These are phyloP conservation scores for Candida chauliodis DNA, from an alignment of 805 yeast genomes.

Conservation along the genomic window DNA sequence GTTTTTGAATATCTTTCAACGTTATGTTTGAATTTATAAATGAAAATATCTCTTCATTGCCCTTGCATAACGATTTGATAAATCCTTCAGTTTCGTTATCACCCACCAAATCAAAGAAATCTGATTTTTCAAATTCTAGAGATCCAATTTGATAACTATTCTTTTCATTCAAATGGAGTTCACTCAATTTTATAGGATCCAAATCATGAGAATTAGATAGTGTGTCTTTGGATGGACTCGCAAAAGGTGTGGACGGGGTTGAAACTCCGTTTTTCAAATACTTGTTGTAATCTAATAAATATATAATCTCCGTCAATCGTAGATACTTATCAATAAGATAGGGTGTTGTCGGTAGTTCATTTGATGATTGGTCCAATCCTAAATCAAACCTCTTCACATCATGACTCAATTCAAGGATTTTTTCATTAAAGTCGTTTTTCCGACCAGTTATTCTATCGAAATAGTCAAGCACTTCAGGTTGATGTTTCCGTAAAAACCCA, in stretches of 20 bases:
- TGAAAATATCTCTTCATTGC: constrained; percentile 31
- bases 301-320: constrained; percentile 55
- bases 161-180: constrained; percentile 17
- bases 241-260: background rate
- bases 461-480: constrained; percentile 60
- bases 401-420: constrained; percentile 52
- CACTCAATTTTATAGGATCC: constrained; percentile 4
- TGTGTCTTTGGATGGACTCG: constrained; percentile 3
- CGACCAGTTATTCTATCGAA: constrained; percentile 69
- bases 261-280: background rate
- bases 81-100: constrained; percentile 56
- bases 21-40: constrained; percentile 42
- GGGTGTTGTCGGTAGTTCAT: constrained; percentile 66
- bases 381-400: constrained; percentile 55
- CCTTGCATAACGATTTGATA: constrained; percentile 37
- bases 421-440: constrained; percentile 62
- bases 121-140: constrained; percentile 49
- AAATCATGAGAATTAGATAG: background rate
- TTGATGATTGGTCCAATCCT: constrained; percentile 46
- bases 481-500: constrained; percentile 56
- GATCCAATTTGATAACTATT: constrained; percentile 43
- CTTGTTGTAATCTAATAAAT: constrained; percentile 32
- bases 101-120: constrained; percentile 38
- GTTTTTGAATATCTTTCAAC: constrained; percentile 40
- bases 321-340: constrained; percentile 64